Evolutionary conservation across 495 filamentous ascomycete species (phyloP).

Genomic region (Aspergillus cavernicola): DNA sequence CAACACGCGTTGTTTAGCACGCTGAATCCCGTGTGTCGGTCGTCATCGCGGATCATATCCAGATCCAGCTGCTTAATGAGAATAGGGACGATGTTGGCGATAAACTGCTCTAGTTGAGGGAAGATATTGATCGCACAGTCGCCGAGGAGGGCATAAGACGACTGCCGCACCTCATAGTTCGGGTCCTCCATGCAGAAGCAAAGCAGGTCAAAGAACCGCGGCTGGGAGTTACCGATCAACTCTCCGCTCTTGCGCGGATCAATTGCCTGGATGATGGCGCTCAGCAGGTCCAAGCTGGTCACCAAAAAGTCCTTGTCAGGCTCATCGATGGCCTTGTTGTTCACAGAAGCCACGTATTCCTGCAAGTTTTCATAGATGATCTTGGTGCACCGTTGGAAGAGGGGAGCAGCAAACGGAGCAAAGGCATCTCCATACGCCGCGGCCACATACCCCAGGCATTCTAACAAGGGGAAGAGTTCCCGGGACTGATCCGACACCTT

Average conservation of each 20-base stretch:
- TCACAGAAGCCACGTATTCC: constrained; percentile 61
- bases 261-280: constrained; percentile 90
- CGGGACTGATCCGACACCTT: constrained; percentile 83
- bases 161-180: constrained; percentile 91
- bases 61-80: constrained; percentile 86
- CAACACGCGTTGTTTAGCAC: constrained; percentile 99
- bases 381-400: constrained; percentile 80
- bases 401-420: constrained; percentile 73
- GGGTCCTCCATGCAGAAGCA: constrained; percentile 90
- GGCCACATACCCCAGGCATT: constrained; percentile 92
- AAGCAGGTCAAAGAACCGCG: constrained; percentile 84
- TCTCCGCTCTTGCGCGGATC: constrained; percentile 68
- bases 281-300: constrained; percentile 91
- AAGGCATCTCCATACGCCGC: constrained; percentile 82
- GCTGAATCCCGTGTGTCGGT: constrained; percentile 73
- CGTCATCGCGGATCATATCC: constrained; percentile 67
- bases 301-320: constrained; percentile 98
- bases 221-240: constrained; percentile 70
- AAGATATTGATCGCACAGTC: constrained; percentile 97
- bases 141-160: constrained; percentile 90
- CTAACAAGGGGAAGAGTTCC: constrained; percentile 90
- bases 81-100: constrained; percentile 69
- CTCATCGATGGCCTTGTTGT: constrained; percentile 64
- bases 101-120: constrained; percentile 68
- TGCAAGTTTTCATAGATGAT: constrained; percentile 91